A percentile compares a stretch with the other conserved stretches of the same genome.
phyloP scores from a whole-genome alignment of 2,329 filamentous ascomycete species.

The Paecilomyces sp. region DNA sequence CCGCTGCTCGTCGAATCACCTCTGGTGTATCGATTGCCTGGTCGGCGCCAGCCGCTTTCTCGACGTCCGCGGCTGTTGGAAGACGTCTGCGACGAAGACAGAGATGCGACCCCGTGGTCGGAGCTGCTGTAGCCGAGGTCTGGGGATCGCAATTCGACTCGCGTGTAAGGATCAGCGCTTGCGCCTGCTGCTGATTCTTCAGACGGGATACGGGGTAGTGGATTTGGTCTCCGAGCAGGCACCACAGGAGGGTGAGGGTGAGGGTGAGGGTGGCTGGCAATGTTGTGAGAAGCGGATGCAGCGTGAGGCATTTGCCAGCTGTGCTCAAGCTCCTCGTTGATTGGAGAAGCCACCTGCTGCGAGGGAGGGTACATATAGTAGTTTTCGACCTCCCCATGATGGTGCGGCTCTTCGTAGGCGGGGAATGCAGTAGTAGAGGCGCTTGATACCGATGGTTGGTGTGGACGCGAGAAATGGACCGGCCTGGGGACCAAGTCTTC shows the following conservation, averaged over 20 bases:
- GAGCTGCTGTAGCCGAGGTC: slow-evolving; percentile 8
- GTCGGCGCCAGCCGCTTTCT: slow-evolving; percentile 22
- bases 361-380: slow-evolving; percentile 8
- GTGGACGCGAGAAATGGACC: slow-evolving; percentile 9
- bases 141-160: slow-evolving; percentile 4
- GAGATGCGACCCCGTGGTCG: slow-evolving; percentile 16
- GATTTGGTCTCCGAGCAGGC: slow-evolving; percentile 19
- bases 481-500: slow-evolving; percentile 12
- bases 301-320: slow-evolving; percentile 7
- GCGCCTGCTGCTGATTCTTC: slow-evolving; percentile 12
- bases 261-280: slow-evolving; percentile 5
- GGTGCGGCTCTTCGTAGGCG: not conserved
- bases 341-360: slow-evolving; percentile 8
- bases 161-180: slow-evolving; percentile 1
- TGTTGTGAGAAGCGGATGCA: not conserved
- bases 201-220: slow-evolving; percentile 18
- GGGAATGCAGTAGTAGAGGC: slow-evolving; percentile 12
- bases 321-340: slow-evolving; percentile 10
- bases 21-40: not conserved
- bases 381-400: slow-evolving; percentile 1
- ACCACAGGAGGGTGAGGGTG: slow-evolving; percentile 12
- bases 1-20: slow-evolving; percentile 6
- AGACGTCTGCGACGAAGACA: slow-evolving; percentile 11
- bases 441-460: slow-evolving; percentile 16
- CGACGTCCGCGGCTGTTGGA: slow-evolving; percentile 6